Conservation (phyloP, 495 filamentous ascomycete genomes). For the Penicillium argentinense region DNA sequence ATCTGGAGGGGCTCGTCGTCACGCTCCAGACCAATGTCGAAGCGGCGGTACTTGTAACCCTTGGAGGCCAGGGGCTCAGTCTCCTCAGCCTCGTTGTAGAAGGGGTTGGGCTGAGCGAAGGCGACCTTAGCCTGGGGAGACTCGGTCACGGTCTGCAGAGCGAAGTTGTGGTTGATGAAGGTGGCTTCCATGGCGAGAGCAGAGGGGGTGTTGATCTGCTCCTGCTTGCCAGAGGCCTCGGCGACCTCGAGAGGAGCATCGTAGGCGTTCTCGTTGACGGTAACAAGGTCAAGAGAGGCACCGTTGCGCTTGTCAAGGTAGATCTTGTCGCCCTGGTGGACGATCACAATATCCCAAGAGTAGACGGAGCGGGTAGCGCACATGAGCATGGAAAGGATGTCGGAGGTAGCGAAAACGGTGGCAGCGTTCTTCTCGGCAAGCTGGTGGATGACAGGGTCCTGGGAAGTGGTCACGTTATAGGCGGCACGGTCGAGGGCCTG, state of each 20-base stretch:
- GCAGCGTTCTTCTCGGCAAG: constrained; percentile 95
- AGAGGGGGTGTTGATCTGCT: constrained; percentile 85
- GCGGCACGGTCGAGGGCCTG: constrained; percentile 86
- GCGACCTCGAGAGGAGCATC: constrained; percentile 89
- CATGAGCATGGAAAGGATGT: constrained; percentile 98
- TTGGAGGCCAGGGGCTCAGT: constrained; percentile 90
- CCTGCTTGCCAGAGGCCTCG: constrained; percentile 79
- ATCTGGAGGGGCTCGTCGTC: constrained; percentile 89
- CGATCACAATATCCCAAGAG: constrained; percentile 95
- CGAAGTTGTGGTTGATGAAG: constrained; percentile 99
- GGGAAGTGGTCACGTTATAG: constrained; percentile 96
- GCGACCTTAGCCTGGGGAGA: constrained; percentile 71
- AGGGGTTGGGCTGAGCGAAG: constrained; percentile 88
- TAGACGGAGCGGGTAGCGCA: constrained; percentile 93
- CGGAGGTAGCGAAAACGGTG: constrained; percentile 95
- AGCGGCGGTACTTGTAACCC: constrained; percentile 96
- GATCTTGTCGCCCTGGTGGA: constrained; percentile 88
- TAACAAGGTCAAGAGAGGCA: constrained; percentile 91
- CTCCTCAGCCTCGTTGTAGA: constrained; percentile 93
- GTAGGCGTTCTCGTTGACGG: constrained; percentile 98
- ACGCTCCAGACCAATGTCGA: constrained; percentile 89
- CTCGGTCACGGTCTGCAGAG: constrained; percentile 88
- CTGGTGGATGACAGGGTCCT: constrained; percentile 95
- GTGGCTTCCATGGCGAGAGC: constrained; percentile 95
- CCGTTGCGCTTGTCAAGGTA: constrained; percentile 98